Conservation (phyloP, 2,329 filamentous ascomycete genomes). For the Sporothrix phasma region DNA sequence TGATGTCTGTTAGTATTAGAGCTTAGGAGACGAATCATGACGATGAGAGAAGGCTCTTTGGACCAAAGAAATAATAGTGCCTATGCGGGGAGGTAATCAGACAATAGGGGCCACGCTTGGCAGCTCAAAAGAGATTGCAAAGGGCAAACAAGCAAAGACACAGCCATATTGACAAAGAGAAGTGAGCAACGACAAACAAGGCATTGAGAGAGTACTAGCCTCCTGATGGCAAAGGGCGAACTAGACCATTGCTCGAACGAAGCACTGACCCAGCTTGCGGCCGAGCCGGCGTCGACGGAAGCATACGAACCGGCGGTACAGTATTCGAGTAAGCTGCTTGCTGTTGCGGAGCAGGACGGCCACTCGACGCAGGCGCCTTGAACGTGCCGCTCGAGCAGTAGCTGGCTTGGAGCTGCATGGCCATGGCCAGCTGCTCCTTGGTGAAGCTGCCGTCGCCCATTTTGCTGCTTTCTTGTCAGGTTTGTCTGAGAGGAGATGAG, state of each 20-base stretch:
- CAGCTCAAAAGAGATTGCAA: neutral
- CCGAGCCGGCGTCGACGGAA: neutral
- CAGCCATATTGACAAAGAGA: neutral
- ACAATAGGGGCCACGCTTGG: neutral
- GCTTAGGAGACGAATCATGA: too few species aligned
- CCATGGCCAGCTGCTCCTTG: slow-evolving; percentile 16
- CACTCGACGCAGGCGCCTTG: neutral
- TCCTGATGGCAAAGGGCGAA: slow-evolving; percentile 8
- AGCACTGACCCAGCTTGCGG: neutral
- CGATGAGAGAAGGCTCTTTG: too few species aligned
- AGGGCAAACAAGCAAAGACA: neutral
- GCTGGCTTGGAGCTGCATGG: slow-evolving; percentile 13
- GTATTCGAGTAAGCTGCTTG: neutral
- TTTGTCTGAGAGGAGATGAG: neutral
- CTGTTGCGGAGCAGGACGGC: neutral
- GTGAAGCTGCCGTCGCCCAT: neutral
- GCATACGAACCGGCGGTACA: neutral
- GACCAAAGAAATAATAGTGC: neutral
- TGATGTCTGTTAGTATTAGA: neutral
- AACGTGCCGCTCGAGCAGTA: slow-evolving; percentile 13
- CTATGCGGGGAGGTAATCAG: neutral
- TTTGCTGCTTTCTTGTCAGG: neutral
- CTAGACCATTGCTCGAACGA: slow-evolving; percentile 5
- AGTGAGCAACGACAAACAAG: neutral
- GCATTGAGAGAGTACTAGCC: neutral